These are phyloP conservation scores for Capronia coronata DNA, from an alignment of 2,329 filamentous ascomycete species.

Conservation along the genomic window DNA sequence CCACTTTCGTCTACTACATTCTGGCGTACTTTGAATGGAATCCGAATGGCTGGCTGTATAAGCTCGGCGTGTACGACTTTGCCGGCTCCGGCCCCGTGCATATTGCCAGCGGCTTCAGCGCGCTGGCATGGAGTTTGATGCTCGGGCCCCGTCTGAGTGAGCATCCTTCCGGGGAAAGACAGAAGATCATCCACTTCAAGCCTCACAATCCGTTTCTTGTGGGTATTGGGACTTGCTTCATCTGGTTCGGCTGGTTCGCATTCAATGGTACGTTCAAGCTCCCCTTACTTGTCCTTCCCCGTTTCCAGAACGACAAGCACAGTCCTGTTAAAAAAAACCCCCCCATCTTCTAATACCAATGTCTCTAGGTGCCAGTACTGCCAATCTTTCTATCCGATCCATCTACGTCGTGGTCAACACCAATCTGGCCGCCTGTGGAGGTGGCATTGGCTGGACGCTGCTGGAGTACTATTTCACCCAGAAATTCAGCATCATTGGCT, in stretches of 20 bases:
- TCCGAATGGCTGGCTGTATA: conserved; percentile 62
- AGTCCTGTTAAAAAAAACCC: too few species aligned
- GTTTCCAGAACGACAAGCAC: background rate
- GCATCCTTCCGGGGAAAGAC: conserved; percentile 43
- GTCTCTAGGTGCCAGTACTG: conserved; percentile 40
- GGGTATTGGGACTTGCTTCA: conserved; percentile 57
- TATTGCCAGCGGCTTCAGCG: conserved; percentile 64
- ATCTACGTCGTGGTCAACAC: conserved; percentile 55
- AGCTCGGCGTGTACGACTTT: conserved; percentile 64
- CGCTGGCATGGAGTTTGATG: conserved; percentile 66
- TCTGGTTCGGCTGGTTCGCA: conserved; percentile 65
- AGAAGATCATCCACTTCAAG: conserved; percentile 44
- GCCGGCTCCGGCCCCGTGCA: conserved; percentile 70
- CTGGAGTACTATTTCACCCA: conserved; percentile 47
- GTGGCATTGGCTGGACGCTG: conserved; percentile 49
- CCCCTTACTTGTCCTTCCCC: background rate
- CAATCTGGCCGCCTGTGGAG: conserved; percentile 52
- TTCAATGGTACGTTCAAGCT: conserved; percentile 64
- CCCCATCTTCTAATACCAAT: too few species aligned
- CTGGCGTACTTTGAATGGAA: conserved; percentile 77
- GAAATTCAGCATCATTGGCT: conserved; percentile 48
- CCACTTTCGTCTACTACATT: conserved; percentile 61
- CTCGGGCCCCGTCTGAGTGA: conserved; percentile 59
- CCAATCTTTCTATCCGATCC: conserved; percentile 48
- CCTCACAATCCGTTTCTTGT: conserved; percentile 70